Base-by-base conservation (phyloP, 768 basidiomycete genomes). In the Lactarius tabidus region DNA sequence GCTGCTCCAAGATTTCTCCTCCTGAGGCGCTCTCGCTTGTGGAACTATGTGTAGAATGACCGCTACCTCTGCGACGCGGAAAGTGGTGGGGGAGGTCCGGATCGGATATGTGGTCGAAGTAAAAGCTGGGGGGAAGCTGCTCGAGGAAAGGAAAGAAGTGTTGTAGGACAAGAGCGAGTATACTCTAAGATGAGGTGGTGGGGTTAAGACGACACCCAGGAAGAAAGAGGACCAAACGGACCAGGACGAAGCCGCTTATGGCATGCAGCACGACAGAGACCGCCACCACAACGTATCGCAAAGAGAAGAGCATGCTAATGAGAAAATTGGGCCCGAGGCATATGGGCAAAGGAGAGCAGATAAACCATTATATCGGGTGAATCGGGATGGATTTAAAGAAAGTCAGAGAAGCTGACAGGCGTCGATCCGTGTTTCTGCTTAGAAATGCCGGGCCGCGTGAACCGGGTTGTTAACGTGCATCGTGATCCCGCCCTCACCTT, bases 111-210 rank as follows among this genome's bases (percentile, higher is more conserved):
- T 39, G 52, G 14, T 38, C 26, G 28, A 31, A 26, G 6, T 18
- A 26, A 29, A 55, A 54, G 39, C 57, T 58, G 41, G 65, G 62
- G 0, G 62, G 62, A 5, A 45, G 52, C 26, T 63, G 62, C 18
- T 59, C 26, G 36, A 67, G 62, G 35, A 41, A 64, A 31, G 62
- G 66, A 26, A 64, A 43, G 20, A 67, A 18, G 8, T 31, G 12
- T 54, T 64, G 62, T 6, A 67, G n/a, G 52, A 51, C 9, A 28
- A 64, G 53, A 54, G 66, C 53, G 39, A 67, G 39, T n/a, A 67
- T 56, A 35, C 62, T 67, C 66, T 67, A 45, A 57, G 36, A 45
- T 4, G 31, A 43, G 31, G 20, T n/a, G 43, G 20, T 18, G 43
- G 36, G 20, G 33, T 60, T 65, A 51, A 60, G 54, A 26, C 4